A percentile compares a stretch with the other conserved stretches of the same genome.
These are phyloP conservation scores for Mortierella sp. DNA, from an alignment of 371 early-diverging fungal genomes.

Conservation along the genomic window DNA sequence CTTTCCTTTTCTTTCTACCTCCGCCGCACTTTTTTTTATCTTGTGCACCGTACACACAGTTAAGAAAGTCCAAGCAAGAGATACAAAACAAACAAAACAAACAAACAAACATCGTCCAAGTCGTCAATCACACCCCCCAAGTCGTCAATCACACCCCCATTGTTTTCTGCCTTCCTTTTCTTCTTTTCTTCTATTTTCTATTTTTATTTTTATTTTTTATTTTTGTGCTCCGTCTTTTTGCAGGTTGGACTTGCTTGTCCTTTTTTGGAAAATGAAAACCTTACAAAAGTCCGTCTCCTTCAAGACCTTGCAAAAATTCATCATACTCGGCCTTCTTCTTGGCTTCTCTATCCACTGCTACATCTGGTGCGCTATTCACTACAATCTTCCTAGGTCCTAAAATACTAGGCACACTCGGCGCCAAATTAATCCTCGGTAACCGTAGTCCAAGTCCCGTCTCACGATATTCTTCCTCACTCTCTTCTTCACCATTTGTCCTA, in stretches of 20 bases:
- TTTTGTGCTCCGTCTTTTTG: not conserved
- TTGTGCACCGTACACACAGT: no score
- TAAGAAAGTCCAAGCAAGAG: no score
- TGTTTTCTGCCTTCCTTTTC: no score
- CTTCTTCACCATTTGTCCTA: not conserved
- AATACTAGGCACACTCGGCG: constrained; percentile 34
- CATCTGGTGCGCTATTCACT: constrained; percentile 55
- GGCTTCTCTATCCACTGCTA: constrained; percentile 36
- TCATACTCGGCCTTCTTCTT: constrained; percentile 56
- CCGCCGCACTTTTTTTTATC: no score
- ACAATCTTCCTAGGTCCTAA: constrained; percentile 29
- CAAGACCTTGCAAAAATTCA: constrained; percentile 41
- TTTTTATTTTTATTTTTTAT: not conserved
- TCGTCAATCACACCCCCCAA: no score
- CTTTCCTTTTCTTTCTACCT: no score
- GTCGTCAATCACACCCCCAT: no score
- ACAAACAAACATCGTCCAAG: no score
- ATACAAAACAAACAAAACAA: no score
- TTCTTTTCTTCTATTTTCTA: no score
- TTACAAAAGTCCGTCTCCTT: constrained; percentile 48
- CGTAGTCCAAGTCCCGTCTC: constrained; percentile 48
- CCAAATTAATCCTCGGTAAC: constrained; percentile 41
- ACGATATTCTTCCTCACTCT: constrained; percentile 21
- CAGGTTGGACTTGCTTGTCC: not conserved
- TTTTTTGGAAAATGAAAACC: not conserved